Evolutionary conservation across 225 moss, liverwort and hornwort genomes (phyloP), one percentile per base, ranked within the genome.

Genomic region (Polytrichum formosum): DNA sequence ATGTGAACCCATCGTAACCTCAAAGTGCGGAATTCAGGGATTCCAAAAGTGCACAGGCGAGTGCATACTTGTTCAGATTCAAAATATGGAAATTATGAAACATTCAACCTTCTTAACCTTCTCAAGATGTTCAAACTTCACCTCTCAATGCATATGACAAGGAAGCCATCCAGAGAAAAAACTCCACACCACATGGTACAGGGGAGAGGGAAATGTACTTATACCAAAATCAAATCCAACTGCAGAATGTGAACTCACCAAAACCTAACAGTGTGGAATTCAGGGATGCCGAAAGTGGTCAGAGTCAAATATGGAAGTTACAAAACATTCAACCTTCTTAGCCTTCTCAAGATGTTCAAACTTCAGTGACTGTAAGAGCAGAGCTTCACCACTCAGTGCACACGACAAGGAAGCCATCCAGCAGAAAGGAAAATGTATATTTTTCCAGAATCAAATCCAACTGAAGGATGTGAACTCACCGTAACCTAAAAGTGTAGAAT

Each of bases 251-350:
- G 5, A 56, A 70, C 67, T 65, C 63, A 83, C 83, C 93, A 65
- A 93, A 96, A 29, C 96, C 96, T 79, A 96, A 64, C 35, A 96
- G 72, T 5, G 91, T 83, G 18, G 96, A 96, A 77, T 96, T 93
- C 37, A 93, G 64, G 13, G 93, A 93, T 18, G 91, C 96, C 26
- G 93, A 70, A 33, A 96, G 78, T 58, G 91, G 87, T 79, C 91
- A 91, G 18, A 37, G 37, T 8, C 37, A 13, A 37, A 37, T 37
- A 37, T 37, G 37, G 16, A 46, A 46, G 13, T 46, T 46, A 46
- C 4, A 13, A 13, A 46, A 1, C 16, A 46, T 46, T 16, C 46
- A 16, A 16, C 13, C 46, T 46, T 16, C 46, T 46, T 16, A 46
- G 46, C 46, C 46, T 46, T 46, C 46, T 46, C 46, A 46, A 46